These are phyloP conservation scores for Saprolegnia parasitica DNA, from an alignment of 352 stramenopile genomes.

Conservation along the genomic window DNA sequence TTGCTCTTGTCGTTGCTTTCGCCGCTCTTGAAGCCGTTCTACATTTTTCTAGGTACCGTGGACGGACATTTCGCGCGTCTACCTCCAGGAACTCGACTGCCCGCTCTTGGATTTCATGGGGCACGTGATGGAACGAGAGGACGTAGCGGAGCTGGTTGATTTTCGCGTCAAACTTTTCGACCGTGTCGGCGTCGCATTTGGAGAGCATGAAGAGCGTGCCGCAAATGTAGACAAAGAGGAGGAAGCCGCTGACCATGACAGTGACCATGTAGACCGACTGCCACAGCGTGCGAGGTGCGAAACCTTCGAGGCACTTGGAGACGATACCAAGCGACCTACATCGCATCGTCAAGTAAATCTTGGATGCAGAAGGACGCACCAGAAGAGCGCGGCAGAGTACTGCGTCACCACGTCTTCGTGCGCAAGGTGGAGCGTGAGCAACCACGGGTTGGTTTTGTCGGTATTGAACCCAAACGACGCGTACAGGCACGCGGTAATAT, in stretches of 20 bases:
- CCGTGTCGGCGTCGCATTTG: conserved; percentile 56
- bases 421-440: conserved; percentile 1
- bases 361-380: neutral
- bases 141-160: conserved; percentile 68
- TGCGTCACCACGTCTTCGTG: conserved; percentile 15
- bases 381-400: conserved; percentile 27
- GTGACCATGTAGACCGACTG: conserved; percentile 64
- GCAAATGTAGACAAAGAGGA: conserved; percentile 62
- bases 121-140: conserved; percentile 57
- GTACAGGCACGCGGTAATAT: conserved; percentile 19
- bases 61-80: conserved; percentile 27
- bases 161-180: conserved; percentile 50
- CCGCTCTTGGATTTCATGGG: conserved; percentile 42
- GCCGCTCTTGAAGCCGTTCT: conserved; percentile 43
- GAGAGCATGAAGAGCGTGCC: conserved; percentile 72
- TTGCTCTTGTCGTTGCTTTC: conserved; percentile 61
- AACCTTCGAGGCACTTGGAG: conserved; percentile 41
- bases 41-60: neutral
- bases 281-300: conserved; percentile 42
- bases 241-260: conserved; percentile 53
- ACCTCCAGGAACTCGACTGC: conserved; percentile 63
- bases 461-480: conserved; percentile 20
- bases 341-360: too few relatives aligned
- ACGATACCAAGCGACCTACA: conserved; percentile 27
- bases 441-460: conserved; percentile 14